Evolutionary conservation across 2,329 filamentous ascomycete species (phyloP).

Genomic region (Aschersonia sp.): DNA sequence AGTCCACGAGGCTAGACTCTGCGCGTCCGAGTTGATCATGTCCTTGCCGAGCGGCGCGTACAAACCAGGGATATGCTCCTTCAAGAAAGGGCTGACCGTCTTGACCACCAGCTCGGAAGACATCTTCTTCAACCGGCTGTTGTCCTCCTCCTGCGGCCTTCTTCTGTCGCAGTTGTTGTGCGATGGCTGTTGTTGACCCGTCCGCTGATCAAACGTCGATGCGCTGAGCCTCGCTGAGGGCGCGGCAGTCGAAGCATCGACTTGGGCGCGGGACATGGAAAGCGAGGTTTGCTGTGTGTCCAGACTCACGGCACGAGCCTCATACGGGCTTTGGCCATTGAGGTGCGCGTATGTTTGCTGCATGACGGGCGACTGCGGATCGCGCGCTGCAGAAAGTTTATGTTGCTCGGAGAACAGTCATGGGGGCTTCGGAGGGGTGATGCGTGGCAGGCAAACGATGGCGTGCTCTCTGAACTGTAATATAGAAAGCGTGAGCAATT

Average conservation of each 20-base stretch:
- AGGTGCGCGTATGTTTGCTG: slow-evolving; percentile 1
- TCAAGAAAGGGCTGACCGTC: slow-evolving; percentile 76
- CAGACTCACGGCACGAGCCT: slow-evolving; percentile 1
- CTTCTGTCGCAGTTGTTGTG: slow-evolving; percentile 36
- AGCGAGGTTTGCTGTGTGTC: not conserved
- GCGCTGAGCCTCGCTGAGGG: not conserved
- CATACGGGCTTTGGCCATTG: slow-evolving; percentile 1
- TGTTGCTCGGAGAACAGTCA: not conserved
- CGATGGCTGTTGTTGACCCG: slow-evolving; percentile 11
- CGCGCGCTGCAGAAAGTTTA: slow-evolving; percentile 1
- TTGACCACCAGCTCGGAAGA: slow-evolving; percentile 55
- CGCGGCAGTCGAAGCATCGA: not conserved
- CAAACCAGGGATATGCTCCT: slow-evolving; percentile 76
- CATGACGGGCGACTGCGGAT: not conserved
- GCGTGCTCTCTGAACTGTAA: slow-evolving; percentile 1
- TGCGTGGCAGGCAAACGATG: slow-evolving; percentile 1
- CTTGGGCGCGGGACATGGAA: not conserved
- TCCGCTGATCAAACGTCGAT: slow-evolving; percentile 2
- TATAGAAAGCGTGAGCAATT: not conserved
- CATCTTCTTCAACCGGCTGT: slow-evolving; percentile 39
- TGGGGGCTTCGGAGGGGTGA: slow-evolving; percentile 1
- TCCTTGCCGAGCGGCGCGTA: slow-evolving; percentile 67
- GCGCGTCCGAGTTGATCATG: slow-evolving; percentile 14
- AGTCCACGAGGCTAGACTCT: slow-evolving; percentile 1
- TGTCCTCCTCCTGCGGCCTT: slow-evolving; percentile 33